Evolutionary conservation across 352 stramenopile genomes (phyloP).

Genomic region (Hyphochytrium catenoides): DNA sequence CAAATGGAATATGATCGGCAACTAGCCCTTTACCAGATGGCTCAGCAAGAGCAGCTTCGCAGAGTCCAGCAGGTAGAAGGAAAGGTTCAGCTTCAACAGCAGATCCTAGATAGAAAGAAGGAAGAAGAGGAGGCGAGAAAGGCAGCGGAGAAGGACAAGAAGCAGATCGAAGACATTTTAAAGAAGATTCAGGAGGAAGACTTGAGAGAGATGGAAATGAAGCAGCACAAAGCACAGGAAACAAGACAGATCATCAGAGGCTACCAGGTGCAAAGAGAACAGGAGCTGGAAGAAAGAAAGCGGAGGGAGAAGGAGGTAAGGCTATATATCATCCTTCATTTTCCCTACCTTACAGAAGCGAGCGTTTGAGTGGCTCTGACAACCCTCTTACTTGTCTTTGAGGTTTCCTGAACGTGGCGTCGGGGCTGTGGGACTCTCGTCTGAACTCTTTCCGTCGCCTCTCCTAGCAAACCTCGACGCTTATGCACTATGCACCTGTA

Average conservation of each 20-base stretch:
- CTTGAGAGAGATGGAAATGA: constrained; percentile 27
- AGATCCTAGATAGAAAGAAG: constrained; percentile 38
- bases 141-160: constrained; percentile 42
- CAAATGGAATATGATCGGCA: constrained; percentile 75
- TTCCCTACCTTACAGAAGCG: too few species aligned
- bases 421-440: constrained; percentile 11
- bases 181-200: constrained; percentile 62
- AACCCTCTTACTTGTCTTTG: too few species aligned
- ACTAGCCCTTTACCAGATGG: constrained; percentile 33
- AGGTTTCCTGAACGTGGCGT: too few species aligned
- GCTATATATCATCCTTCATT: constrained; percentile 22
- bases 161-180: constrained; percentile 56
- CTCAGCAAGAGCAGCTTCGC: constrained; percentile 24
- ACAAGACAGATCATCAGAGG: constrained; percentile 27
- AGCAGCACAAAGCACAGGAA: constrained; percentile 25
- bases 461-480: not conserved
- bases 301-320: constrained; percentile 16
- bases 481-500: constrained; percentile 21
- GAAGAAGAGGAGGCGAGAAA: constrained; percentile 28
- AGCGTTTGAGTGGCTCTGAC: too few species aligned
- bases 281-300: constrained; percentile 13
- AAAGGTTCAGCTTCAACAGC: constrained; percentile 32
- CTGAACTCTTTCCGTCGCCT: not conserved
- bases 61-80: constrained; percentile 34
- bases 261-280: constrained; percentile 19